Base-by-base conservation (phyloP, 2,329 filamentous ascomycete species). In the Clonostachys rhizophaga region DNA sequence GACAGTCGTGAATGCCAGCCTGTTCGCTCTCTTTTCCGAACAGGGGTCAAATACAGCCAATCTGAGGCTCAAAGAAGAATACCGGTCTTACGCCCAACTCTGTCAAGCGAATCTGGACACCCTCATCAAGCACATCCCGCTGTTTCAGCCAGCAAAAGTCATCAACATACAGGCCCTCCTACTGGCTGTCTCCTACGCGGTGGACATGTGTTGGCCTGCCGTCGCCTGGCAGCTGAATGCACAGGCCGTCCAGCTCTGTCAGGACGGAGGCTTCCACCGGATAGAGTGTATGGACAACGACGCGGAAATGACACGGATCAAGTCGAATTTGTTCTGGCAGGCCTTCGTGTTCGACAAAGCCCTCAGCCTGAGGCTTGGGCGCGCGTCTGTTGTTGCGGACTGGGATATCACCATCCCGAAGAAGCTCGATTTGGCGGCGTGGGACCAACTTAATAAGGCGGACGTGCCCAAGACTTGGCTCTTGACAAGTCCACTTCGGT, bases 251-350 rank as follows among this genome's bases (percentile, higher is more conserved):
- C 73, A 78, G 45, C 68, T 87, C 45, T 84, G 80, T 52, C 79
- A 83, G 54, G 77, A 76, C 0, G 73, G 84, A 5, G 83, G 83
- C 5, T 84, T 81, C 50, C 83, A 86, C 56, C 73, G 78, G 43
- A 55, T 59, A 12, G 64, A 62, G 37, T 60, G 56, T 5, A 58
- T 64, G 34, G 61, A 61, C 13, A 53, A 63, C 36, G 65, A 68
- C 43, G 51, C 63, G 18, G 55, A 58, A 11, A 57, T 53, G 20
- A 55, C 59, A 34, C 60, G 64, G 47, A 57, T 68, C 46, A 73
- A 71, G 52, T 58, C 62, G 4, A 60, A 69, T n/a, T 54, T 76
- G 20, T 76, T 76, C 50, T 76, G 73, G 73, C 65, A 70, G 34
- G 58, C 72, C 2, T 86, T 84, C 56, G 71, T 75, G 8, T 65